A percentile compares a stretch with the other conserved stretches of the same genome.
phyloP scores from a whole-genome alignment of 257 asterid genomes.

The Fraxinus excelsior region DNA sequence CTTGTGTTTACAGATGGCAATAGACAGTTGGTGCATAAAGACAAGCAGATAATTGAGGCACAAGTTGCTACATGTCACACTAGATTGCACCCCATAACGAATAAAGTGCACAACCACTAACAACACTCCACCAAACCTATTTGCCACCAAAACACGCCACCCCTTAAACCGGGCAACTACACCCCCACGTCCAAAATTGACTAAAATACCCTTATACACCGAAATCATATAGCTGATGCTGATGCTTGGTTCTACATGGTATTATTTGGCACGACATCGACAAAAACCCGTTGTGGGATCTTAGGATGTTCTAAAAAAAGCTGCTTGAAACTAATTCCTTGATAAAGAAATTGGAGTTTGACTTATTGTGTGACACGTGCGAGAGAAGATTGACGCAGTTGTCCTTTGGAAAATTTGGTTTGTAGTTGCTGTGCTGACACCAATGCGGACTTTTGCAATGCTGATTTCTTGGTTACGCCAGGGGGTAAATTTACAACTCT shows the following conservation, averaged over 20 bases:
- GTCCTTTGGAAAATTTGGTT: neutral
- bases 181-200: conserved; percentile 20
- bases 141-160: conserved; percentile 77
- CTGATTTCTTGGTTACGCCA: conserved; percentile 22
- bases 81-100: conserved; percentile 17
- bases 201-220: conserved; percentile 42
- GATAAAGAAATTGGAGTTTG: neutral
- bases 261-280: no score
- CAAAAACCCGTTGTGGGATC: no score
- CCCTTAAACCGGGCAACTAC: conserved; percentile 31
- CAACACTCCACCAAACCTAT: conserved; percentile 57
- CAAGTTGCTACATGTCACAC: conserved; percentile 34
- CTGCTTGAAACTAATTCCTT: no score
- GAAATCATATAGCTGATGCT: neutral
- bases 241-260: no score
- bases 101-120: conserved; percentile 50
- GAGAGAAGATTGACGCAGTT: conserved; percentile 25
- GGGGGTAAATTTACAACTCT: conserved; percentile 21
- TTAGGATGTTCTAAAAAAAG: no score
- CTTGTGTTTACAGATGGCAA: conserved; percentile 12
- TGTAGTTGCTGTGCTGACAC: conserved; percentile 19
- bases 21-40: conserved; percentile 29
- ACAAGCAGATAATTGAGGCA: conserved; percentile 24
- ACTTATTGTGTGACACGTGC: conserved; percentile 5
- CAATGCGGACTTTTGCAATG: conserved; percentile 29